phyloP scores from a whole-genome alignment of 805 yeast species.

The Ogataea zsoltii region DNA sequence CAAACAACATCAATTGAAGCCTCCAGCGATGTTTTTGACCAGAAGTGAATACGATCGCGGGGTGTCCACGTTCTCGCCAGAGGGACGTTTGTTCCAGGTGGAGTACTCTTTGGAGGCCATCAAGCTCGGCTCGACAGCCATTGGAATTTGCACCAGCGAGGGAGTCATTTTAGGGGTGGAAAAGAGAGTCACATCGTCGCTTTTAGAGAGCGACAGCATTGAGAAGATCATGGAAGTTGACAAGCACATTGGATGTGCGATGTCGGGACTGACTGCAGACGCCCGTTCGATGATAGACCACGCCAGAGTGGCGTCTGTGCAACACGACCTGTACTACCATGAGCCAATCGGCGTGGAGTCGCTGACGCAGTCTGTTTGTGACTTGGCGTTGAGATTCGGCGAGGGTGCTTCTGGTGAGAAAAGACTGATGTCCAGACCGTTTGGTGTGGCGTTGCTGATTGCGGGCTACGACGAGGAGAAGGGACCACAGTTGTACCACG shows the following conservation, averaged over 20 bases:
- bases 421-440: conserved; percentile 95
- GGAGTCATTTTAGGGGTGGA: conserved; percentile 97
- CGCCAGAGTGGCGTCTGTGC: conserved; percentile 86
- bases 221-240: conserved; percentile 97
- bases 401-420: conserved; percentile 97
- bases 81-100: conserved; percentile 96
- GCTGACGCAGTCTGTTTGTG: conserved; percentile 95
- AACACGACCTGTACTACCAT: conserved; percentile 87
- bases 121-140: conserved; percentile 96
- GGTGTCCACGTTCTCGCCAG: conserved; percentile 97
- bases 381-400: conserved; percentile 92
- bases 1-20: neutral
- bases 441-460: conserved; percentile 94
- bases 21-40: conserved; percentile 79
- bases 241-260: conserved; percentile 94
- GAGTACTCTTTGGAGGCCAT: conserved; percentile 98
- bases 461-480: conserved; percentile 92
- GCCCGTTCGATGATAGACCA: conserved; percentile 99
- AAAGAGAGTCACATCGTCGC: conserved; percentile 90
- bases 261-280: conserved; percentile 98
- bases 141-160: conserved; percentile 92
- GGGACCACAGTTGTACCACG: conserved; percentile 95
- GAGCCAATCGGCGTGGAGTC: conserved; percentile 92
- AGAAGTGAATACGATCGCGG: conserved; percentile 99
- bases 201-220: conserved; percentile 88